Base-by-base conservation (phyloP, 2,329 filamentous ascomycete species). In the Ascocoryne sarcoides region DNA sequence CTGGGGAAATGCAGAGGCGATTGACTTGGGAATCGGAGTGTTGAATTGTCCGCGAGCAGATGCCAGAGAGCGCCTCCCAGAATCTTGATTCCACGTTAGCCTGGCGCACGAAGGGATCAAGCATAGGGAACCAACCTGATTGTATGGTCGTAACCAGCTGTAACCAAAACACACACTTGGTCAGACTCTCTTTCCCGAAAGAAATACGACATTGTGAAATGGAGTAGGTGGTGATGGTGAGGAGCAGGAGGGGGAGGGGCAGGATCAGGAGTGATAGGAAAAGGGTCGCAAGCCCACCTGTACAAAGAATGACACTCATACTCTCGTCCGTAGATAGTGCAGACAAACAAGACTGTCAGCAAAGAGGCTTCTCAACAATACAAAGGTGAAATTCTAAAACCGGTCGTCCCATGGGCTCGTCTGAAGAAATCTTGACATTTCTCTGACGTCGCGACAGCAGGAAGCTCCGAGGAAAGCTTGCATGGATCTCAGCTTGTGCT, bases 1-100 rank as follows among this genome's bases (percentile, higher is more conserved):
- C 92, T 48, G 92, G 92, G 10, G 92, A 95, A 58, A 98, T 98
- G 64, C 90, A 96, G 36, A 98, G 81, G 32, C 92, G 85, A 65
- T 98, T 98, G 54, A 98, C 92, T 65, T 98, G 92, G 8, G 90
- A 96, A 64, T 98, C 92, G 2, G 92, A 87, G 60, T 98, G 90
- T 55, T 95, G 92, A 54, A 98, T 96, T 16, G 92, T 98, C 50
- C 92, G 85, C 31, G 88, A 95, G 68, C 92, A 98, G 56, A 98
- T 96, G 39, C 92, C 92, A 9, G 89, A 95, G 41, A 98, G 76
- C 1, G 92, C 92, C 65, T 98, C 92, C 92, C 92, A 98, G 69
- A 98, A 98, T 50, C 88, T 93, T 60, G 32, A 35, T 8, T 18
- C 9, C 14, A 20, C 5, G 32, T n/a, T n/a, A n/a, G n/a, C n/a